A percentile compares a stretch with the other conserved stretches of the same genome.
phyloP scores from a whole-genome alignment of 495 filamentous ascomycete species.

The Daldinia decipiens region DNA sequence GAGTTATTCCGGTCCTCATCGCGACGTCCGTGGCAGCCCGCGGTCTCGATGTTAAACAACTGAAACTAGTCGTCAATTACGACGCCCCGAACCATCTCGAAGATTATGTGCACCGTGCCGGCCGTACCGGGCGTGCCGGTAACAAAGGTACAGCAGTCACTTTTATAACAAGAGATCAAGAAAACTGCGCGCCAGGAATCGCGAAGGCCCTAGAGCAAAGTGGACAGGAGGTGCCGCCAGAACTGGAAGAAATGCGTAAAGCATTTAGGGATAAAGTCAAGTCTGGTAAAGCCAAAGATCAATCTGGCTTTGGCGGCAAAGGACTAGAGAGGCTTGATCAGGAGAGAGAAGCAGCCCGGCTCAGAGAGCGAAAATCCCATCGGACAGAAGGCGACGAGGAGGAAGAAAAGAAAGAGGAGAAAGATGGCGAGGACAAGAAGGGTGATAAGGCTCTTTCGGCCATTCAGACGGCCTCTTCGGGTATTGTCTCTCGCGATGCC shows the following conservation, averaged over 20 bases:
- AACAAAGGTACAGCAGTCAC: constrained; percentile 95
- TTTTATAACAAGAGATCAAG: constrained; percentile 91
- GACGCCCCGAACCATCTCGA: constrained; percentile 96
- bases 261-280: constrained; percentile 89
- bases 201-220: constrained; percentile 94
- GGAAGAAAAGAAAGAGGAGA: constrained; percentile 82
- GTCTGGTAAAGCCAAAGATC: constrained; percentile 87
- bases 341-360: constrained; percentile 84
- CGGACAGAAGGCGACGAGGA: constrained; percentile 91
- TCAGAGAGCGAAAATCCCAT: constrained; percentile 85
- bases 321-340: constrained; percentile 90
- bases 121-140: constrained; percentile 93
- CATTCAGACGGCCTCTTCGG: constrained; percentile 67
- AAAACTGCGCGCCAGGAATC: constrained; percentile 88
- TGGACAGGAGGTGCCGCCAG: constrained; percentile 80
- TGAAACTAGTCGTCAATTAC: constrained; percentile 97
- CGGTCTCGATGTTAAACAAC: constrained; percentile 94
- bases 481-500: constrained; percentile 63
- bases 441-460: constrained; percentile 70
- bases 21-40: constrained; percentile 97
- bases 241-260: constrained; percentile 67
- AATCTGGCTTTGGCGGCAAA: constrained; percentile 93
- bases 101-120: constrained; percentile 97
- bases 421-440: constrained; percentile 66
- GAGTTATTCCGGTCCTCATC: constrained; percentile 86